phyloP scores from a whole-genome alignment of 306 rosid genomes.

The Geum urbanum region DNA sequence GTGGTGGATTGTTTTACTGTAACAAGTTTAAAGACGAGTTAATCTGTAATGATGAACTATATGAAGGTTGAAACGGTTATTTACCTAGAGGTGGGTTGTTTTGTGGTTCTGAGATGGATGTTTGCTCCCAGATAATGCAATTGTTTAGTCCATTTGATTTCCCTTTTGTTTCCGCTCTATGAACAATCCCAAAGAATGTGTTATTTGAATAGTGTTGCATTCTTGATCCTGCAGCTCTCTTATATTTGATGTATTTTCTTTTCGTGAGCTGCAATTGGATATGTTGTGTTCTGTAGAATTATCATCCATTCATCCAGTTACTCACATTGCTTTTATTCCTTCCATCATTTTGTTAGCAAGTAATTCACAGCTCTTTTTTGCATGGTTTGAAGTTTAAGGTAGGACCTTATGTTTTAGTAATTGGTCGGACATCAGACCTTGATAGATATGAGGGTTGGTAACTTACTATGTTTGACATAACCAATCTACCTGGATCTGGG shows the following conservation, averaged over 20 bases:
- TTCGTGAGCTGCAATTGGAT: too few species aligned
- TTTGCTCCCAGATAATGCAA: background rate
- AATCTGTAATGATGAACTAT: background rate
- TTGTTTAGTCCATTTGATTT: background rate
- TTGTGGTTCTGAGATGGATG: background rate
- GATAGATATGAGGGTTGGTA: background rate
- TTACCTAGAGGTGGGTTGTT: background rate
- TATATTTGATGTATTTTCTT: background rate
- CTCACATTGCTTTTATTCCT: background rate
- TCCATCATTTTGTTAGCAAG: background rate
- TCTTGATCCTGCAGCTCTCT: background rate
- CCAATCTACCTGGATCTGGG: background rate
- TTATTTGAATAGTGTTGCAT: background rate
- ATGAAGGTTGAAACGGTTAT: background rate
- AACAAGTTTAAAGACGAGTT: background rate
- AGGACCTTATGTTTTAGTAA: background rate
- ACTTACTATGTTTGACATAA: background rate
- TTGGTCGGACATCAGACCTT: background rate
- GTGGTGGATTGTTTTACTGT: background rate
- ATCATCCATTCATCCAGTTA: background rate
- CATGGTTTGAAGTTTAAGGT: background rate
- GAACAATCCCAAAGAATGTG: background rate
- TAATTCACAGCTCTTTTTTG: background rate
- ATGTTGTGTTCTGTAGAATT: background rate
- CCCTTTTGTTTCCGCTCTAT: background rate